phyloP scores from a whole-genome alignment of 257 asterid genomes.

The Eucommia ulmoides region DNA sequence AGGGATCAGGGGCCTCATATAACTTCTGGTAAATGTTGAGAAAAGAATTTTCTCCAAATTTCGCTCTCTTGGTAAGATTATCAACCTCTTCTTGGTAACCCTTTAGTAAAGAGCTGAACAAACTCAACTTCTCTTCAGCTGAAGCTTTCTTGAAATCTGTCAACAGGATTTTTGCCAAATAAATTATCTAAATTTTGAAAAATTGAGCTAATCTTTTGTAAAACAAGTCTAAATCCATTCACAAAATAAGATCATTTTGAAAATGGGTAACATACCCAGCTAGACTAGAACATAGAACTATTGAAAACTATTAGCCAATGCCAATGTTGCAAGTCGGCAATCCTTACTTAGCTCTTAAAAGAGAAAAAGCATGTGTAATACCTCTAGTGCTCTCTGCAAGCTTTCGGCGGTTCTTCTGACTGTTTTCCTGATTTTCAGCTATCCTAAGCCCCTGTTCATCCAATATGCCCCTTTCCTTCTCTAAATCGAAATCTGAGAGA shows the following conservation, averaged over 20 bases:
- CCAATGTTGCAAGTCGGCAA: conserved; percentile 1
- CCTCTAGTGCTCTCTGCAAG: conserved; percentile 99
- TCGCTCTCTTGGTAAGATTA: conserved; percentile 93
- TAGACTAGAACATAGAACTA: too few species aligned
- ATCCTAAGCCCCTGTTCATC: conserved; percentile 95
- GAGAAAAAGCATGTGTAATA: conserved; percentile 15
- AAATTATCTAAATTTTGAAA: too few species aligned
- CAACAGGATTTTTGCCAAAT: too few species aligned
- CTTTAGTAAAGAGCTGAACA: conserved; percentile 85
- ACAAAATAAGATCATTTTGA: too few species aligned
- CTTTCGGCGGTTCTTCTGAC: conserved; percentile 95
- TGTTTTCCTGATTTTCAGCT: conserved; percentile 98
- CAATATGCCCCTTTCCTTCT: conserved; percentile 71
- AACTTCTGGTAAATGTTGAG: conserved; percentile 95
- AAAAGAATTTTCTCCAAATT: conserved; percentile 93
- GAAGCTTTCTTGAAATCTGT: conserved; percentile 96
- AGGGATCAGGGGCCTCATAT: conserved; percentile 98
- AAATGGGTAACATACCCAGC: too few species aligned
- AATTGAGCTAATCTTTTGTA: too few species aligned
- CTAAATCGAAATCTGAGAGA: conserved; percentile 80
- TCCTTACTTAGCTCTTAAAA: conserved; percentile 1
- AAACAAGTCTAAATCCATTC: too few species aligned
- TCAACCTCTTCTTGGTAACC: conserved; percentile 99
- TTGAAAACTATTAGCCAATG: too few species aligned
- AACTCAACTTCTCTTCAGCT: conserved; percentile 63